These are phyloP conservation scores for Candolleomyces aberdarensis DNA, from an alignment of 768 basidiomycete genomes.

Conservation along the genomic window DNA sequence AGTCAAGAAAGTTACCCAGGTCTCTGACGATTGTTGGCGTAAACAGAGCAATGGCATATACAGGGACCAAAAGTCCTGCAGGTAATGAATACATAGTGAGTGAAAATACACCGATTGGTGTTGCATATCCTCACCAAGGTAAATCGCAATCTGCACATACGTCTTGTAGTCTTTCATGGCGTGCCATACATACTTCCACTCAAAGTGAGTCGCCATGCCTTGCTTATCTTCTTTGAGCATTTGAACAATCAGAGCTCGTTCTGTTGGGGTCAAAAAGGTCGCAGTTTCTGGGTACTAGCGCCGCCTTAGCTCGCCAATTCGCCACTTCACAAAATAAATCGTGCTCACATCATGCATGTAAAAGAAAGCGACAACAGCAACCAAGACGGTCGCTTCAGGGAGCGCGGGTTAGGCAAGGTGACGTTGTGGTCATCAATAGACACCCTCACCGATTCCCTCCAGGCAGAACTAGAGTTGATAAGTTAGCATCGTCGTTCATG, in stretches of 20 bases:
- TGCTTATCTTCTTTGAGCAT: constrained; percentile 44
- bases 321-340: background rate
- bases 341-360: constrained; percentile 49
- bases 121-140: constrained; percentile 31
- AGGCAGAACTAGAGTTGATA: constrained; percentile 36
- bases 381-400: constrained; percentile 29
- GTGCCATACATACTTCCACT: constrained; percentile 44
- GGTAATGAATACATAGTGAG: background rate
- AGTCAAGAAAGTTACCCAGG: constrained; percentile 22
- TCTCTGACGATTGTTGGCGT: constrained; percentile 48
- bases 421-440: no score
- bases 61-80: constrained; percentile 37
- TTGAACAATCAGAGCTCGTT: constrained; percentile 35
- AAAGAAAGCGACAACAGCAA: constrained; percentile 44
- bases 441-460: constrained; percentile 31
- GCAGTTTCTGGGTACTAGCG: constrained; percentile 56
- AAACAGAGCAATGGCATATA: constrained; percentile 45
- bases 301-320: background rate
- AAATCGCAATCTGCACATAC: constrained; percentile 37
- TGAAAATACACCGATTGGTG: background rate
- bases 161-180: constrained; percentile 46
- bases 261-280: constrained; percentile 45
- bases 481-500: background rate
- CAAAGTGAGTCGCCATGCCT: constrained; percentile 42
- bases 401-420: no score